Evolutionary conservation across 805 yeast genomes (phyloP), one percentile per base, ranked within the genome.

Genomic region (Ogataea henricii): DNA sequence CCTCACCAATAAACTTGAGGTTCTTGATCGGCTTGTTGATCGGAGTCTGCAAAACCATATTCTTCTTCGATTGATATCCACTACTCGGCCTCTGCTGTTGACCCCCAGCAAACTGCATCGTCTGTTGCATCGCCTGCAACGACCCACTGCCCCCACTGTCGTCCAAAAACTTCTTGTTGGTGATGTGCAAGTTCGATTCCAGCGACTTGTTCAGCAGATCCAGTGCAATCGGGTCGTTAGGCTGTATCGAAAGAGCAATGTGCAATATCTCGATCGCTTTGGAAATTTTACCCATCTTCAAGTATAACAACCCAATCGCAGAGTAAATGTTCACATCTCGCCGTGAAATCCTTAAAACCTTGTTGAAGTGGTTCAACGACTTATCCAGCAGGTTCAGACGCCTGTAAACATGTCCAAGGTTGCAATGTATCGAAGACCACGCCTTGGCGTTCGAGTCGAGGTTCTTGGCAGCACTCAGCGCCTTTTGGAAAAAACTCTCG

Each of bases 371-470:
- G 39, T 73, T 77, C 35, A 90, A 71, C 0, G 97, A 86, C 60
- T 82, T 81, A 40, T 81, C 80, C 47, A 74, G 79, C 43, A 77
- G 73, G 41, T 81, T 82, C 43, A 82, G 65, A 45, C 87, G 74
- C 52, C 97, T 71, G 64, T 86, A 89, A 3, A 91, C 95, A 64
- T 91, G 97, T 0, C 96, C 97, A 49, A 91, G 71, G 65, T 91
- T 91, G 20, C 89, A 78, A 64, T 88, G 89, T 22, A 94, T 87
- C 2, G 96, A 85, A 0, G 85, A 72, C 87, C 96, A 87, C 0
- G 94, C 87, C 56, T 81, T 82, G 4, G 92, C 82, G 53, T 89
- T 96, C 6, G 91, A 80, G 55, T 86, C 84, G 50, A 88, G 70
- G 48, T 77, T 74, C 53, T 74, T 79, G 1, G 94, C 85, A 1